Base-by-base conservation (phyloP, 306 rosid species). In the Quillaja saponaria region DNA sequence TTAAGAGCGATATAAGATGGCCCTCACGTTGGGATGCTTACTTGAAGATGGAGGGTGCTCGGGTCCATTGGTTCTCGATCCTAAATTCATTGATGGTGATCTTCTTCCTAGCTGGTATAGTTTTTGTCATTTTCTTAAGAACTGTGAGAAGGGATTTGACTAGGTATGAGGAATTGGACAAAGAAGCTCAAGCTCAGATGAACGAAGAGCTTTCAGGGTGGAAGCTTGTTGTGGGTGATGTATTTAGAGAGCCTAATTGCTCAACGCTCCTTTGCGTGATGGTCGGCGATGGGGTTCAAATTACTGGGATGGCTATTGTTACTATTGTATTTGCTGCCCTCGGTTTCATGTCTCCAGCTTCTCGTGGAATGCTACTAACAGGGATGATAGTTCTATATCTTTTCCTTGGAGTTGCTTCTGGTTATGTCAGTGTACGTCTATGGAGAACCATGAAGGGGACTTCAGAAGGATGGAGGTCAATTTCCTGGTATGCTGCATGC, bases 21-120 rank as follows among this genome's bases (percentile, higher is more conserved):
- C 97, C 97, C 3, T 91, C 97, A 7, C 87, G 97, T 41, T 91
- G 97, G 97, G 97, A 91, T 84, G 97, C 97, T 67, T 91, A 91
- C 74, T 62, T 91, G 74, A 85, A 78, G 76, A 91, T 91, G 97
- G 97, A 87, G 78, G 97, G 97, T 75, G 82, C 96, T 12, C 86
- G 96, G 21, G 97, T 91, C 17, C 95, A 91, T 67, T 91, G 96
- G 97, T 91, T 91, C 76, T 78, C 87, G 35, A 82, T 82, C 35
- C 71, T 82, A 28, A 82, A 82, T 58, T 82, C 87, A 8, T 72
- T 91, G 1, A 91, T 91, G 97, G 97, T 91, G 44, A 87, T 91
- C 2, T 81, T 86, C 76, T 91, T 91, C 90, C 80, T 91, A 42
- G 97, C 97, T 7, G 96, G 96, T 59, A 91, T 91, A 58, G 96